Evolutionary conservation across 345 rosid species (phyloP), one percentile per base, ranked within the genome.

Genomic region (Salix viminalis): DNA sequence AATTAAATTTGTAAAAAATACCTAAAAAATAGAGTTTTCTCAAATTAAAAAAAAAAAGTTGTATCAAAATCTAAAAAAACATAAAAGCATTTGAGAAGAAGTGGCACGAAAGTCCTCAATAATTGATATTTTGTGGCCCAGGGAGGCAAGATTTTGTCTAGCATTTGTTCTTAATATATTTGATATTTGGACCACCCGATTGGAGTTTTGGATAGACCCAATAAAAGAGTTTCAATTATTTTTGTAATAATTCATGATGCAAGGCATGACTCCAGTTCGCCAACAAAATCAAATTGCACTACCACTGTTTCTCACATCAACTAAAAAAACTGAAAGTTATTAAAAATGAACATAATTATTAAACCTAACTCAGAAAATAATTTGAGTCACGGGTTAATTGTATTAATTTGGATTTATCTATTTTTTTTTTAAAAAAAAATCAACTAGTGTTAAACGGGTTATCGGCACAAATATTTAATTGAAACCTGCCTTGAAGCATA

Each of bases 41-140:
- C 9, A 0, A 1, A 7, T 2, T 41, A 9, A 0, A 41, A 41
- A 41, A 11, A 41, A 7, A 41, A 1, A 0, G 1, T 46, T 4
- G 0, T 46, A 12, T 46, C 6, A 46, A 46, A 13, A 46, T 46
- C 5, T 46, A 4, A 46, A 14, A 2, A 46, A 28, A 15, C 9
- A 69, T 44, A 8, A 16, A 71, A 12, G 44, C 7, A 12, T 2
- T 71, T 9, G 67, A 60, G 67, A 23, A 73, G 62, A 60, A 39
- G 2, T 2, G 19, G 48, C 28, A 56, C 14, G n/a, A 32, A 34
- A n/a, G 67, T 58, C 54, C 15, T 3, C 30, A 66, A 65, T 65
- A 44, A 75, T 75, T 75, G 71, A 46, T 5, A 13, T 41, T 32
- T 52, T 18, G 36, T 65, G 65, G 44, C 58, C 62, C 71, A 65